phyloP scores from a whole-genome alignment of 306 rosid genomes.

The Vachellia collinsii region DNA sequence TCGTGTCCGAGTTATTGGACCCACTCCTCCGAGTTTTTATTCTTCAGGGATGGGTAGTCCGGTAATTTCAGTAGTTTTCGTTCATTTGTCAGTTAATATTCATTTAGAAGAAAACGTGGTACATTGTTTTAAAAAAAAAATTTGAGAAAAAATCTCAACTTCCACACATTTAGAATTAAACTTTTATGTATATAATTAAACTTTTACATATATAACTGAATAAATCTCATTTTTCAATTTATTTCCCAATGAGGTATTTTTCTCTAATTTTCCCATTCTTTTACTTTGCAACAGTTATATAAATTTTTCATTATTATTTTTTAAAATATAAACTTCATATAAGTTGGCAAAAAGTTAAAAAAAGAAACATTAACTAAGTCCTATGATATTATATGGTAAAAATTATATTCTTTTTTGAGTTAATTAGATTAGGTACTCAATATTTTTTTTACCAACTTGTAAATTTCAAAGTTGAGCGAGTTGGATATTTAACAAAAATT shows the following conservation, averaged over 20 bases:
- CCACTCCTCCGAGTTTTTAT: conserved; percentile 31
- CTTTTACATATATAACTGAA: too few species aligned
- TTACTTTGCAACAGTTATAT: too few species aligned
- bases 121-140: too few species aligned
- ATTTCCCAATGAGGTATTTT: too few species aligned
- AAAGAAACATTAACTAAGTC: not conserved
- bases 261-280: too few species aligned
- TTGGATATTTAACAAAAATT: not conserved
- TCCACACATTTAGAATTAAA: too few species aligned
- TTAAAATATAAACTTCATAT: not conserved
- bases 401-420: not conserved
- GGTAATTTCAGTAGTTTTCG: not conserved
- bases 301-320: not conserved
- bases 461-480: not conserved
- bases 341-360: not conserved
- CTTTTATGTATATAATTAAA: too few species aligned
- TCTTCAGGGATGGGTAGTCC: not conserved
- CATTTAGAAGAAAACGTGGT: too few species aligned
- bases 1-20: not conserved
- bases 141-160: too few species aligned
- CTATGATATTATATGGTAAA: not conserved
- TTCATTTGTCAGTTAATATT: too few species aligned
- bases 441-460: not conserved
- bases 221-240: too few species aligned
- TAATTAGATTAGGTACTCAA: not conserved